A percentile compares a stretch with the other conserved stretches of the same genome.
Evolutionary conservation across 345 rosid species (phyloP).

Genomic region (Camelina neglecta): DNA sequence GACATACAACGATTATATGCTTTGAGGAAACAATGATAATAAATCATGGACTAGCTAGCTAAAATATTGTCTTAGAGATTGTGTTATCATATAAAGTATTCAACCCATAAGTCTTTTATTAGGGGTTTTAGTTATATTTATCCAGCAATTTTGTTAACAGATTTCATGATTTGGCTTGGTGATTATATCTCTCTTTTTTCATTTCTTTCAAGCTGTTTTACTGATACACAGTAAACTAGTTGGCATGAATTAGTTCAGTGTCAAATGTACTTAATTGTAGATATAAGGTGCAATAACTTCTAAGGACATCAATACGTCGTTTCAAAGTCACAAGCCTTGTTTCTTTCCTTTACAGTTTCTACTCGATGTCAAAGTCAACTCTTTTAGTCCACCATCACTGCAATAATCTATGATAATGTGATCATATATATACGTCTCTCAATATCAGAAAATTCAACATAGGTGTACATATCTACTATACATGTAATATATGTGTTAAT

Average conservation of each 20-base stretch:
- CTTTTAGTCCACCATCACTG: constrained; percentile 1
- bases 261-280: neutral
- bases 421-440: constrained; percentile 9
- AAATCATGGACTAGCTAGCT: too few species aligned
- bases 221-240: too few species aligned
- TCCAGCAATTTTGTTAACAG: too few species aligned
- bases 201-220: too few species aligned
- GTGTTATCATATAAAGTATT: too few species aligned
- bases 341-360: constrained; percentile 12
- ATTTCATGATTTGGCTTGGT: too few species aligned
- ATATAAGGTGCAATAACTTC: constrained; percentile 1
- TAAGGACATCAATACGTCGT: constrained; percentile 14
- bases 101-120: too few species aligned
- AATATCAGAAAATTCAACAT: neutral
- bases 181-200: too few species aligned
- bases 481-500: constrained; percentile 3
- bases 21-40: too few species aligned
- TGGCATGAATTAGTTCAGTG: neutral
- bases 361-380: constrained; percentile 22
- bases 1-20: too few species aligned
- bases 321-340: constrained; percentile 27
- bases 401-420: constrained; percentile 10
- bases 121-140: too few species aligned
- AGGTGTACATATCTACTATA: neutral
- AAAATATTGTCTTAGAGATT: too few species aligned